Percentiles rank a stretch among this genome's conserved stretches.
phyloP scores from a whole-genome alignment of 495 filamentous ascomycete species.

The Jackrogersella minutella region DNA sequence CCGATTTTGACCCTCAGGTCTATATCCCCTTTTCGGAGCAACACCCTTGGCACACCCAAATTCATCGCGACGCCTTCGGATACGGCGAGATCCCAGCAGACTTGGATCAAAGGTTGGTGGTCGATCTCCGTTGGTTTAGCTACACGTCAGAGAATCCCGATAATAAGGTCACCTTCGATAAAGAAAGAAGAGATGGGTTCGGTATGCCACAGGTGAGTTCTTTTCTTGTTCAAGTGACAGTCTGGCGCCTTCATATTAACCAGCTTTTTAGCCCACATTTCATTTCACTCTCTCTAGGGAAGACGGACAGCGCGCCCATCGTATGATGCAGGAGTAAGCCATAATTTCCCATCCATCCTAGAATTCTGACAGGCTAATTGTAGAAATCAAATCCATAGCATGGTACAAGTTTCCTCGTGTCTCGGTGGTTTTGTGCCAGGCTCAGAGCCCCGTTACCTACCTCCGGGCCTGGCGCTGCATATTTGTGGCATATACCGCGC shows the following conservation, averaged over 20 bases:
- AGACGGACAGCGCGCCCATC: neutral
- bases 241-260: too few species aligned
- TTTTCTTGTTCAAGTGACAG: neutral
- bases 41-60: slow-evolving; percentile 3
- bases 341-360: too few species aligned
- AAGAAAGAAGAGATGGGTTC: neutral
- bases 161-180: neutral
- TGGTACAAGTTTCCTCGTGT: neutral
- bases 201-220: slow-evolving; percentile 1
- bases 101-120: neutral
- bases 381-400: too few species aligned
- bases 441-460: neutral
- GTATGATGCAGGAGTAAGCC: slow-evolving; percentile 23
- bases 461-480: neutral
- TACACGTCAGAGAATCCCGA: neutral
- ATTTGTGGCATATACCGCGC: slow-evolving; percentile 7
- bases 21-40: neutral
- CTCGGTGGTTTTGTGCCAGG: slow-evolving; percentile 5
- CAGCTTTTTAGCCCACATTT: neutral
- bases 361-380: too few species aligned
- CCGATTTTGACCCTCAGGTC: neutral
- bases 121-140: neutral
- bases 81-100: neutral
- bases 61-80: slow-evolving; percentile 1
- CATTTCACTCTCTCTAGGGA: neutral